phyloP scores from a whole-genome alignment of 2,329 filamentous ascomycete genomes.

The Diplodia mutila region DNA sequence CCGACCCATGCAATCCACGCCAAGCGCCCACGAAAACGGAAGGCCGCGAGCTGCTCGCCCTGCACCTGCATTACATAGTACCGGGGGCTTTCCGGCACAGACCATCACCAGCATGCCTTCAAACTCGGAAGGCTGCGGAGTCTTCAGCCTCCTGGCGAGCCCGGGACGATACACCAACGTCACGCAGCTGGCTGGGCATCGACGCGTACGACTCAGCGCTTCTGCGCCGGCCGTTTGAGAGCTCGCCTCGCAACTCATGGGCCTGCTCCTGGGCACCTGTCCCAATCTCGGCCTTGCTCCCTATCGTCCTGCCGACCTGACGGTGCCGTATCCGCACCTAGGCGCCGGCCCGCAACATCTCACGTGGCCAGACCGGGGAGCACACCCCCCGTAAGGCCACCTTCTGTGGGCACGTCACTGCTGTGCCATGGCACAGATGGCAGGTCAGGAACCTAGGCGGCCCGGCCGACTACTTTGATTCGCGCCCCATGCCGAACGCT shows the following conservation, averaged over 20 bases:
- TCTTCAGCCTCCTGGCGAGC: not conserved
- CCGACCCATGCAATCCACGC: not conserved
- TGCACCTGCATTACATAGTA: not conserved
- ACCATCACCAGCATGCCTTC: not conserved
- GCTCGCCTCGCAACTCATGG: slow-evolving; percentile 13
- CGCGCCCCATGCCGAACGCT: slow-evolving; percentile 1
- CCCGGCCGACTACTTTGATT: not conserved
- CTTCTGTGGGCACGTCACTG: slow-evolving; percentile 12
- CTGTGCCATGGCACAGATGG: not conserved
- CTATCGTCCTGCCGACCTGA: not conserved
- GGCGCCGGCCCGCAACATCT: not conserved
- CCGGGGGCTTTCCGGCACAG: too few relatives aligned
- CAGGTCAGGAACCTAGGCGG: not conserved
- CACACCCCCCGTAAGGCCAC: slow-evolving; percentile 3
- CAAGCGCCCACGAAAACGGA: not conserved
- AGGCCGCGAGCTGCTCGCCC: not conserved
- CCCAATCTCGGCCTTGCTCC: slow-evolving; percentile 14
- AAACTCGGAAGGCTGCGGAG: not conserved
- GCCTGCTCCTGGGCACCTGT: not conserved
- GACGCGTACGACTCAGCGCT: not conserved
- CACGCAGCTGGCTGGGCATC: not conserved
- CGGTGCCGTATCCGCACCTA: not conserved
- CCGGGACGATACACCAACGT: not conserved
- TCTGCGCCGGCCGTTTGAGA: slow-evolving; percentile 5
- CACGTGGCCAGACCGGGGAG: not conserved